Evolutionary conservation across 176 grass and related monocot species (phyloP).

Genomic region (Oropetium thomaeum): DNA sequence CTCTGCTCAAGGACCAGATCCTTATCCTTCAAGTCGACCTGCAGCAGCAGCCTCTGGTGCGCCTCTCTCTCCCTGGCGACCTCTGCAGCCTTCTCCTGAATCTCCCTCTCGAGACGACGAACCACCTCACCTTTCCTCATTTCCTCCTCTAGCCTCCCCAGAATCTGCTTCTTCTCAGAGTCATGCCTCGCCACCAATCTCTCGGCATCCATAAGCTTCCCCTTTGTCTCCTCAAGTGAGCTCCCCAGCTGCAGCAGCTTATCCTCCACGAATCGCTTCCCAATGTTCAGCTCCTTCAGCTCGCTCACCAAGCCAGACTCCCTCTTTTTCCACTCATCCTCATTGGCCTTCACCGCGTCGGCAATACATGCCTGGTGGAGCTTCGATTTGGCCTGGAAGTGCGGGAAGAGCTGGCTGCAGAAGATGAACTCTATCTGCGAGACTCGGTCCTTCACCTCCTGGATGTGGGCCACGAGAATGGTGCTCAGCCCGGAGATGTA

Average conservation of each 20-base stretch:
- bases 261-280: constrained; percentile 35
- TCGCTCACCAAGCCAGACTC: constrained; percentile 41
- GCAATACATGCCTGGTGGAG: constrained; percentile 27
- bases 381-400: constrained; percentile 65
- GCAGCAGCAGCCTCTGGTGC: constrained; percentile 35
- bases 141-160: constrained; percentile 36
- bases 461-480: constrained; percentile 82
- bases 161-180: constrained; percentile 45
- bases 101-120: constrained; percentile 29
- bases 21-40: constrained; percentile 59
- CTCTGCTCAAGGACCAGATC: constrained; percentile 53
- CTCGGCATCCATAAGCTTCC: constrained; percentile 28
- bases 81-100: constrained; percentile 43
- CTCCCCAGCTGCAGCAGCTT: constrained; percentile 34
- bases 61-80: constrained; percentile 47
- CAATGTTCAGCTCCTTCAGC: constrained; percentile 47
- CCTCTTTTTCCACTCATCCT: constrained; percentile 64
- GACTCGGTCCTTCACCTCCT: constrained; percentile 88
- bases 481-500: constrained; percentile 77
- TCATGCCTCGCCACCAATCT: background rate
- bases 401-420: constrained; percentile 81
- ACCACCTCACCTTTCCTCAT: constrained; percentile 32
- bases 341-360: constrained; percentile 29
- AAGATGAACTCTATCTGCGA: constrained; percentile 91
- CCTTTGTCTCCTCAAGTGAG: constrained; percentile 42